Evolutionary conservation across 2,329 filamentous ascomycete genomes (phyloP), one percentile per base, ranked within the genome.

Genomic region (Ophiostoma quercus): DNA sequence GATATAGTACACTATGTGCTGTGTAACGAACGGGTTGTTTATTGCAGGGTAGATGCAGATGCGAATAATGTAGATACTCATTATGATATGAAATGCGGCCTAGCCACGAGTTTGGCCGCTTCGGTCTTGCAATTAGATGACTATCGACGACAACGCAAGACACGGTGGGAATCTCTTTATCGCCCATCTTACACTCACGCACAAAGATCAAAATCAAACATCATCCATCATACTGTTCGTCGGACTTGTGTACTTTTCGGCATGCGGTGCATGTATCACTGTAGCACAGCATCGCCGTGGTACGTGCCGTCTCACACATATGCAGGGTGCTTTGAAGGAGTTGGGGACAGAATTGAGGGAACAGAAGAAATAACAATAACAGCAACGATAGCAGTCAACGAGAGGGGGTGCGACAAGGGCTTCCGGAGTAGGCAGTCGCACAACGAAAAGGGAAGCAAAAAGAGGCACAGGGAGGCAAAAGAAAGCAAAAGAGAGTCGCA

Each of bases 211-310:
- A 19, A 2, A 47, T 8, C 43, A 47, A 19, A 47, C 16, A 47
- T 19, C 39, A 47, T 19, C 16, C 14, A 47, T 47, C 16, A n/a
- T 47, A 47, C 9, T 62, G 57, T 62, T 62, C 57, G 57, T 29
- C 57, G 57, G 57, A 32, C 57, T 4, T 57, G 51, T 25, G 22
- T 57, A 25, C 3, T 57, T 57, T 62, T 32, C 57, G 25, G 57
- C 16, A 57, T 57, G 51, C 51, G 22, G 51, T 60, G 22, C 54
- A 60, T 32, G 54, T 32, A 62, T 32, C 14, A 62, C 57, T 19
- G 25, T 62, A 32, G 57, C 57, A 62, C 57, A 62, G 57, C 57
- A 62, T 62, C 25, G 7, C 57, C 7, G 57, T 62, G 57, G 12
- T 14, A 62, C 25, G 22, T 57, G n/a, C 51, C 25, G 57, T 32